Base-by-base conservation (phyloP, 2,329 filamentous ascomycete genomes). In the Parastagonospora avenae region DNA sequence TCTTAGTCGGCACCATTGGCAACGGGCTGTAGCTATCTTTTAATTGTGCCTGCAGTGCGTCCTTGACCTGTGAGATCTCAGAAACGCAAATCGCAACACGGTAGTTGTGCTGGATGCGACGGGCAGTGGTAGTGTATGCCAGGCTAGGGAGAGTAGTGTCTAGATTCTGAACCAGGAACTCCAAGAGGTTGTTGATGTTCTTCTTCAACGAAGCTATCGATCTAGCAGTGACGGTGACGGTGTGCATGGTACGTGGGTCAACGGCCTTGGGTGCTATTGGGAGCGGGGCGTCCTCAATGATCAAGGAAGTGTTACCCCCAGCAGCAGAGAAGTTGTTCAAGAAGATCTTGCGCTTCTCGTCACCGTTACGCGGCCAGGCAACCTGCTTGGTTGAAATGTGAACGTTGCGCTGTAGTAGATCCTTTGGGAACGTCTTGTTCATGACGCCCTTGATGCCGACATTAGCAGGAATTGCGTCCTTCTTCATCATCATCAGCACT, bases 381-480 rank as follows among this genome's bases (percentile, higher is more conserved):
- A 79, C 75, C 52, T 78, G 72, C 46, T 73, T 73, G 9, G 71
- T 71, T n/a, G 76, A 73, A 50, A 82, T 82, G 63, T 82, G 76
- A 32, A 82, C 78, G 48, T 81, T 81, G 58, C 80, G 79, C 62
- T 81, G 78, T 28, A 64, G 67, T 30, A 82, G 63, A 60, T 82
- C 80, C 54, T 79, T 79, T 19, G 80, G 80, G 71, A 82, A 82
- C 6, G 75, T 77, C 72, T 81, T 80, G 72, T 82, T 82, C 60
- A 82, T 80, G 46, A 79, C 77, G 39, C 78, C 79, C 70, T 82
- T 82, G 71, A 82, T 81, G 60, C 80, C 80, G 41, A 81, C 78
- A 50, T 82, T 81, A 67, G 80, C 78, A 15, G 80, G 80, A 33
- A 82, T 82, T 48, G 77, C 76, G 59, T 79, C 75, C 67, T 81